phyloP scores from a whole-genome alignment of 352 stramenopile genomes.

The Thalassiosira hispida region DNA sequence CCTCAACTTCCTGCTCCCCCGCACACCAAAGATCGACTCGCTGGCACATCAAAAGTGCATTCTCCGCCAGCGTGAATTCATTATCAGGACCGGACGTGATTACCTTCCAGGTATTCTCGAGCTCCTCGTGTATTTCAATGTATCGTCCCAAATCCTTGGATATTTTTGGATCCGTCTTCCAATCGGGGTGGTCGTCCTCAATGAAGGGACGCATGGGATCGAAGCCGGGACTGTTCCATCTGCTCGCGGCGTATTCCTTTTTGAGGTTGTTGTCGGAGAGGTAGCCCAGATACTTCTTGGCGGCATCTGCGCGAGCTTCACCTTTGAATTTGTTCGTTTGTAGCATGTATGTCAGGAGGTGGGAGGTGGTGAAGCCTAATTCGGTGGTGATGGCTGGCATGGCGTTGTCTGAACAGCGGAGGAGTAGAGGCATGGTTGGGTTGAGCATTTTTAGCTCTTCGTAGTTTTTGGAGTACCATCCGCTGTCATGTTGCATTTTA shows the following conservation, averaged over 20 bases:
- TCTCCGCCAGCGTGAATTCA: slow-evolving; percentile 72
- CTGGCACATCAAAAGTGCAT: slow-evolving; percentile 83
- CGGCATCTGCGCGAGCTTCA: slow-evolving; percentile 70
- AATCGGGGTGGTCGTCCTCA: slow-evolving; percentile 63
- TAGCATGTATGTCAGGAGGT: slow-evolving; percentile 83
- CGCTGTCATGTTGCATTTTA: slow-evolving; percentile 37
- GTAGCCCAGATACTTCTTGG: slow-evolving; percentile 68
- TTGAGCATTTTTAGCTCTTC: slow-evolving; percentile 82
- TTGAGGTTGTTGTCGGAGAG: slow-evolving; percentile 35
- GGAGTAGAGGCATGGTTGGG: slow-evolving; percentile 74
- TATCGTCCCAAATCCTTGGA: slow-evolving; percentile 60
- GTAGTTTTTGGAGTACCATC: slow-evolving; percentile 80
- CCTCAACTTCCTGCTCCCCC: slow-evolving; percentile 79
- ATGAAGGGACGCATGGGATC: slow-evolving; percentile 71
- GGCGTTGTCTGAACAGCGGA: slow-evolving; percentile 78
- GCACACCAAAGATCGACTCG: slow-evolving; percentile 84
- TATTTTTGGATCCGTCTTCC: slow-evolving; percentile 67
- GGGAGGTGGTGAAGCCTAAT: slow-evolving; percentile 76
- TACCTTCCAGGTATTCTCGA: slow-evolving; percentile 64
- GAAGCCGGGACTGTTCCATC: slow-evolving; percentile 72
- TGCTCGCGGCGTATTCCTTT: slow-evolving; percentile 64
- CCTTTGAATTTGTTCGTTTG: slow-evolving; percentile 77
- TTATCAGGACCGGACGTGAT: slow-evolving; percentile 72
- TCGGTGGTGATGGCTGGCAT: slow-evolving; percentile 83
- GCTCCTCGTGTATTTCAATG: slow-evolving; percentile 64